Conservation (phyloP, 2,329 filamentous ascomycete genomes). For the Chaetomiaceae sp. region DNA sequence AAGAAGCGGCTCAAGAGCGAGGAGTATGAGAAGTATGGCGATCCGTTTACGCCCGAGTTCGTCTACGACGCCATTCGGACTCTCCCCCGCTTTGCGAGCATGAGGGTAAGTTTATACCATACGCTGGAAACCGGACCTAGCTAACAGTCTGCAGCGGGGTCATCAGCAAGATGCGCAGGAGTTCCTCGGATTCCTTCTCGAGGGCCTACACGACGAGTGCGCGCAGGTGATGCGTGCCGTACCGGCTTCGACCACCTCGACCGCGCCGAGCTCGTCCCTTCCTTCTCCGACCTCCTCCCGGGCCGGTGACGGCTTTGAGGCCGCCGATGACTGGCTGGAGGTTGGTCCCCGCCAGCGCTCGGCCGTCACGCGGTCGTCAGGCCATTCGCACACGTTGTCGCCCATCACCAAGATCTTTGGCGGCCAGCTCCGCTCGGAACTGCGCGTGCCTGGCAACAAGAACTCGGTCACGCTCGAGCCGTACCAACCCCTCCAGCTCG, state of each 20-base stretch:
- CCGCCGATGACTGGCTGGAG: conserved; percentile 77
- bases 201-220: conserved; percentile 91
- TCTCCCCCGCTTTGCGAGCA: conserved; percentile 81
- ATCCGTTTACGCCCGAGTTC: conserved; percentile 87
- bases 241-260: conserved; percentile 30
- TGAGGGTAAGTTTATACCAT: conserved; percentile 61
- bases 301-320: conserved; percentile 29
- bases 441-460: conserved; percentile 80
- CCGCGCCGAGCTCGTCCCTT: conserved; percentile 37
- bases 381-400: conserved; percentile 64
- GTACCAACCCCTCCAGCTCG: conserved; percentile 89
- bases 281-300: conserved; percentile 37
- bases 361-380: conserved; percentile 80
- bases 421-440: conserved; percentile 82
- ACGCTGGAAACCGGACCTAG: background rate
- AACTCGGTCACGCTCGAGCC: conserved; percentile 89
- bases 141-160: conserved; percentile 58
- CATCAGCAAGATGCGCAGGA: conserved; percentile 98
- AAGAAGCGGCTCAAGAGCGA: conserved; percentile 69
- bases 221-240: conserved; percentile 64
- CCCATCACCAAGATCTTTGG: conserved; percentile 94
- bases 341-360: conserved; percentile 89
- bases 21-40: conserved; percentile 84
- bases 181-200: conserved; percentile 87
- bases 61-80: conserved; percentile 90